phyloP scores from a whole-genome alignment of 345 rosid genomes.

The Populus alba region DNA sequence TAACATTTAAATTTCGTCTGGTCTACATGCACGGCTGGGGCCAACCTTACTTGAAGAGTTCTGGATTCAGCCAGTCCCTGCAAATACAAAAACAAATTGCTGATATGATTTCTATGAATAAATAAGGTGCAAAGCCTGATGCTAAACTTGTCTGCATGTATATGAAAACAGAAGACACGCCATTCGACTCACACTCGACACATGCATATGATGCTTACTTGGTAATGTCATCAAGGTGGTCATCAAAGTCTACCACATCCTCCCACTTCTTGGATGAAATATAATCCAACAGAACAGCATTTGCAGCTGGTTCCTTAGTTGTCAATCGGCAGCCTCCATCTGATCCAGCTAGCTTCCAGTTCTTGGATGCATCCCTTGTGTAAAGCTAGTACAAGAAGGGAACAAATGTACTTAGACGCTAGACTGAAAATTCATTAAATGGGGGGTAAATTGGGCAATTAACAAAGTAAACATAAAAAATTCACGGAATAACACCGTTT shows the following conservation, averaged over 20 bases:
- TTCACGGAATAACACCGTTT: too few relatives aligned
- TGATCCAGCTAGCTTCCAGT: conserved; percentile 67
- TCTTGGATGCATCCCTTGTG: conserved; percentile 81
- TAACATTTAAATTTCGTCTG: background rate
- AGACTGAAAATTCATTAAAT: background rate
- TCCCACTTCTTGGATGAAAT: conserved; percentile 78
- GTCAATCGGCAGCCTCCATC: conserved; percentile 65
- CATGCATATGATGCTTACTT: conserved; percentile 46
- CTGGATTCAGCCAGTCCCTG: conserved; percentile 96
- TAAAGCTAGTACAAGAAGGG: conserved; percentile 50
- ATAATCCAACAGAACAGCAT: conserved; percentile 60
- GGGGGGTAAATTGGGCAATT: background rate
- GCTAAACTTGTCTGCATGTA: background rate
- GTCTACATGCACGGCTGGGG: background rate
- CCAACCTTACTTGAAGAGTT: conserved; percentile 63
- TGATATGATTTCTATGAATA: background rate
- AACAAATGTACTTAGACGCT: background rate
- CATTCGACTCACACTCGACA: background rate
- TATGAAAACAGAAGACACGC: background rate
- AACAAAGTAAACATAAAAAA: too few relatives aligned
- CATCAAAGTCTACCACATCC: conserved; percentile 79
- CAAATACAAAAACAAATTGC: conserved; percentile 24
- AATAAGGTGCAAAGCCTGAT: background rate
- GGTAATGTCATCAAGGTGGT: conserved; percentile 86
- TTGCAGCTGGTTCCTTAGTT: conserved; percentile 80